These are phyloP conservation scores for Scopulariopsis brevicaulis DNA, from an alignment of 2,329 filamentous ascomycete genomes.

Conservation along the genomic window DNA sequence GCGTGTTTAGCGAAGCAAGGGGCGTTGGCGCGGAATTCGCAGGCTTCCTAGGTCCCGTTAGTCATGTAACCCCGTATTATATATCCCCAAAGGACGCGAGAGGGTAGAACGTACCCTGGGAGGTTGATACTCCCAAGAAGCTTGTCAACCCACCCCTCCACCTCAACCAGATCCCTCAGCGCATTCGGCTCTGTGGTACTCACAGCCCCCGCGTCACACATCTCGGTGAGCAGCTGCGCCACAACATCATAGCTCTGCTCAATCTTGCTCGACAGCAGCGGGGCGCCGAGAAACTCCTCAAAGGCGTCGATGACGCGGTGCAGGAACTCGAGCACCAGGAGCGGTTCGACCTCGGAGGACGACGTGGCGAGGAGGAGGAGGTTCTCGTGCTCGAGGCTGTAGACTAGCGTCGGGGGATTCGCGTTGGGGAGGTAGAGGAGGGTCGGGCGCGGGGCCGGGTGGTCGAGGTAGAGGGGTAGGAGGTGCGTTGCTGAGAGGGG, in stretches of 20 bases:
- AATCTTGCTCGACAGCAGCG: conserved; percentile 75
- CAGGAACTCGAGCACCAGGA: conserved; percentile 86
- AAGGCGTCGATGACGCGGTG: conserved; percentile 87
- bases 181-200: conserved; percentile 90
- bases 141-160: conserved; percentile 82
- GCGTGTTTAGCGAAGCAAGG: conserved; percentile 31
- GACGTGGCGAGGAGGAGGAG: conserved; percentile 76
- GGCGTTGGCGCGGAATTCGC: conserved; percentile 25
- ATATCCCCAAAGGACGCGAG: neutral
- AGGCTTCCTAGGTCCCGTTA: conserved; percentile 17
- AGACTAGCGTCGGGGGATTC: conserved; percentile 77
- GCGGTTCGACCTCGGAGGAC: conserved; percentile 78
- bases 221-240: conserved; percentile 84
- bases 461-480: conserved; percentile 76
- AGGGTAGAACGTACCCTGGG: conserved; percentile 44
- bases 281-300: conserved; percentile 87
- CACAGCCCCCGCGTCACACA: conserved; percentile 89
- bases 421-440: conserved; percentile 75
- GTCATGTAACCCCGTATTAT: neutral
- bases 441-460: conserved; percentile 70
- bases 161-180: conserved; percentile 80
- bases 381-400: conserved; percentile 78
- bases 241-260: conserved; percentile 88
- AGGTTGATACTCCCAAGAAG: conserved; percentile 78
- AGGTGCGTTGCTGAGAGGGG: conserved; percentile 67